Percentiles rank a stretch among this genome's conserved stretches.
Conservation (phyloP, 1,284 basidiomycete genomes). For the Malassezia globosa region DNA sequence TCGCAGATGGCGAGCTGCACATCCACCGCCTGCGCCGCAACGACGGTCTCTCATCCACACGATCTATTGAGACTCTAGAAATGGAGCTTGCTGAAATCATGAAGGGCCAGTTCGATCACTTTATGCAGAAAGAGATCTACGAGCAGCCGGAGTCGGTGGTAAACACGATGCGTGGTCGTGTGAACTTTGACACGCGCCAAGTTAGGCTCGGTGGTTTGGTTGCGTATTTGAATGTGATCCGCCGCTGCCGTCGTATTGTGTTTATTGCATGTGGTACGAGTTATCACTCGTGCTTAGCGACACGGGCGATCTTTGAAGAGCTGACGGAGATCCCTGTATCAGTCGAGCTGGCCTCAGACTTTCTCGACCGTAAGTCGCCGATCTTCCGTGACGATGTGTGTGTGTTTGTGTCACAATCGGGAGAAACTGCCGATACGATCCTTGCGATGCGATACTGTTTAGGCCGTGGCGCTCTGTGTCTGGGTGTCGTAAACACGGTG, state of each 20-base stretch:
- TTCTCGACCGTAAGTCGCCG: constrained; percentile 94
- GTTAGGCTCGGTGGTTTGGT: constrained; percentile 92
- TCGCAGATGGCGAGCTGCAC: constrained; percentile 86
- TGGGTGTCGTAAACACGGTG: constrained; percentile 95
- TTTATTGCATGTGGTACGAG: constrained; percentile 96
- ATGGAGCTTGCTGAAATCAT: constrained; percentile 98
- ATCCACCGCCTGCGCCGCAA: constrained; percentile 94
- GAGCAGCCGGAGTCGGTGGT: constrained; percentile 99
- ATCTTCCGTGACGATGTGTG: constrained; percentile 99
- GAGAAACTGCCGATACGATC: constrained; percentile 97
- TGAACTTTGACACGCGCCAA: constrained; percentile 88
- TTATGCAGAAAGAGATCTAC: constrained; percentile 99
- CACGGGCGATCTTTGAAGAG: constrained; percentile 97
- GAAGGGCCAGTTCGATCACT: constrained; percentile 99
- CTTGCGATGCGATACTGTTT: constrained; percentile 90
- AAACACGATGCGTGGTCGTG: constrained; percentile 99
- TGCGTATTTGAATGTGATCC: constrained; percentile 87
- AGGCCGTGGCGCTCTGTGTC: constrained; percentile 85
- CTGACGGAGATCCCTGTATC: constrained; percentile 96
- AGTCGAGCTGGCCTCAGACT: constrained; percentile 94
- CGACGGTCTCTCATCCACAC: constrained; percentile 63
- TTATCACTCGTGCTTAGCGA: constrained; percentile 94
- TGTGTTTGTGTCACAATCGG: constrained; percentile 92
- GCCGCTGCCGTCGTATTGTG: constrained; percentile 83
- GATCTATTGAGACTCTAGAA: constrained; percentile 96